Percentiles rank a stretch among this genome's conserved stretches.
Evolutionary conservation across 331 rosid genomes (phyloP).

Genomic region (Quercus tomentella): DNA sequence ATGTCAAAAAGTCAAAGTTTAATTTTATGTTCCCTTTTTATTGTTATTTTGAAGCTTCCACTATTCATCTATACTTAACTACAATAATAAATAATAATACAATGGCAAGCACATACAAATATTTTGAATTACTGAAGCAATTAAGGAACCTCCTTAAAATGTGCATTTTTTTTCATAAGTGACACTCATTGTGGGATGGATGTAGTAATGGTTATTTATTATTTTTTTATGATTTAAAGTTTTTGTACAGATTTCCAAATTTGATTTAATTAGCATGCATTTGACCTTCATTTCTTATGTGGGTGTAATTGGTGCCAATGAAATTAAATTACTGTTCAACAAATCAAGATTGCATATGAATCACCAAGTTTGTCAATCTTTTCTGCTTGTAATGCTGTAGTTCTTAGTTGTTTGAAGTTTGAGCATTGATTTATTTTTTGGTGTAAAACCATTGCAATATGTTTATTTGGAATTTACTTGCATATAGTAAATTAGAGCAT

Average conservation of each 20-base stretch:
- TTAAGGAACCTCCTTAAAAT: not conserved
- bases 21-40: not conserved
- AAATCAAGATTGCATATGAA: not conserved
- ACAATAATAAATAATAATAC: not conserved
- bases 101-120: not conserved
- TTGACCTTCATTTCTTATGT: not conserved
- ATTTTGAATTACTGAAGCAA: not conserved
- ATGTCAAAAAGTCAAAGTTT: not conserved
- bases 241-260: not conserved
- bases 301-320: not conserved
- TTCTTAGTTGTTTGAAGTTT: not conserved
- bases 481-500: not conserved
- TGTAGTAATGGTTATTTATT: not conserved
- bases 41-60: not conserved
- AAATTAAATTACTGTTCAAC: not conserved
- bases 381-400: not conserved
- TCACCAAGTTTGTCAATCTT: not conserved
- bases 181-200: not conserved
- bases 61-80: not conserved
- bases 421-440: not conserved
- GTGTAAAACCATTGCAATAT: not conserved
- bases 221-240: not conserved
- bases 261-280: not conserved
- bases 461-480: constrained; percentile 2
- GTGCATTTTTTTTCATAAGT: not conserved